These are phyloP conservation scores for Solanum tarapatanum DNA, from an alignment of 257 asterid genomes.

Conservation along the genomic window DNA sequence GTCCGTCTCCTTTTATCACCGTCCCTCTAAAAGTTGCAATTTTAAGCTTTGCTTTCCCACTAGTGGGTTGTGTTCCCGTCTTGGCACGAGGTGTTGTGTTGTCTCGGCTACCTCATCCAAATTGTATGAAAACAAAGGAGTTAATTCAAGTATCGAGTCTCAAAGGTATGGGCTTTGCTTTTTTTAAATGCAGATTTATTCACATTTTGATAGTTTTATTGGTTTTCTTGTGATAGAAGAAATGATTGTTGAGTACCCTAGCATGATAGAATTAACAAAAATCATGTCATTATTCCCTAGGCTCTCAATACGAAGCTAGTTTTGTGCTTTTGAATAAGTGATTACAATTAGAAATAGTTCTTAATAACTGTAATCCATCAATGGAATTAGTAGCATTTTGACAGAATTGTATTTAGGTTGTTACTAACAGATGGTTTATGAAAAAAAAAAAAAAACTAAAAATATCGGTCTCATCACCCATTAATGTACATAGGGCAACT, in stretches of 20 bases:
- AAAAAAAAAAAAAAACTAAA: background rate
- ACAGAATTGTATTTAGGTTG: background rate
- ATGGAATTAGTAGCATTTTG: background rate
- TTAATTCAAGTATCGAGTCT: constrained; percentile 13
- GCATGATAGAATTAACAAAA: background rate
- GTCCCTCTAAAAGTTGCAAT: constrained; percentile 18
- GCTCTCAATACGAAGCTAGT: background rate
- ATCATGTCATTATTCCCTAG: background rate
- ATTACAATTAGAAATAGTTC: background rate
- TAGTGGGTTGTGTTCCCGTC: background rate
- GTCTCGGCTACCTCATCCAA: constrained; percentile 16
- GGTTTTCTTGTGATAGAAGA: background rate
- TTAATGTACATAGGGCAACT: background rate
- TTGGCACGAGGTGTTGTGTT: constrained; percentile 12
- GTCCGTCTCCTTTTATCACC: constrained; percentile 7
- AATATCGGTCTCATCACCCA: background rate
- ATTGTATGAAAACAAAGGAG: constrained; percentile 7
- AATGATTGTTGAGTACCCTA: background rate
- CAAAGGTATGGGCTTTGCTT: constrained; percentile 33
- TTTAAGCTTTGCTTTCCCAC: constrained; percentile 24
- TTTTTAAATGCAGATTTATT: background rate
- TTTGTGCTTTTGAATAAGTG: background rate
- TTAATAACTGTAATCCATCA: background rate
- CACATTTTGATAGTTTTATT: background rate
- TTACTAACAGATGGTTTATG: background rate